phyloP scores from a whole-genome alignment of 139 green algal species.

The Chlorella ohadii region DNA sequence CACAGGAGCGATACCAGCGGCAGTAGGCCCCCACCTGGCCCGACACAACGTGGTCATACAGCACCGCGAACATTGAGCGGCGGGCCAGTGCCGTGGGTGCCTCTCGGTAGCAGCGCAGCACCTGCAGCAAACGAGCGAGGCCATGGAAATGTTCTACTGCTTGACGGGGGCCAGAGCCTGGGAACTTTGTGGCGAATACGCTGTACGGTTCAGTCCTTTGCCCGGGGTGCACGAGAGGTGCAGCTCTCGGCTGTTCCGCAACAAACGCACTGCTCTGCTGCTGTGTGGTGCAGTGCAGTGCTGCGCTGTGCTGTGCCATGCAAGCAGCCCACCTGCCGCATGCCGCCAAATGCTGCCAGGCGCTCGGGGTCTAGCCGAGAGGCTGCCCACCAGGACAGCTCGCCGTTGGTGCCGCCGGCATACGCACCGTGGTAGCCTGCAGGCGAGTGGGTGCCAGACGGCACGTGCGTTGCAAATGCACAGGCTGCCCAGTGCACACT shows the following conservation, averaged over 20 bases:
- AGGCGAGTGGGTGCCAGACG: not conserved
- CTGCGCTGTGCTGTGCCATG: too few species aligned
- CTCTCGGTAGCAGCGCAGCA: constrained; percentile 43
- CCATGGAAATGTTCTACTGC: too few species aligned
- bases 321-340: constrained; percentile 32
- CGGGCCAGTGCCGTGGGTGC: constrained; percentile 27
- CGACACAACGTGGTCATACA: constrained; percentile 31
- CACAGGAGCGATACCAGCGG: too few species aligned
- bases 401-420: not conserved
- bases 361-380: constrained; percentile 34
- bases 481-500: not conserved
- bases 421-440: not conserved
- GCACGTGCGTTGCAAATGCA: not conserved
- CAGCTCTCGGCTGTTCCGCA: too few species aligned
- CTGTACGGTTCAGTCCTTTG: too few species aligned
- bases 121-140: not conserved
- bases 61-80: constrained; percentile 35
- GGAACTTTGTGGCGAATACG: too few species aligned
- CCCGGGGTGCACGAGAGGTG: too few species aligned
- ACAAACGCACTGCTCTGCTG: too few species aligned
- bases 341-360: constrained; percentile 53
- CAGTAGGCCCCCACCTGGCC: constrained; percentile 19
- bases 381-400: constrained; percentile 13
- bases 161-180: too few species aligned
- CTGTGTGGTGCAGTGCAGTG: too few species aligned